Percentiles rank a stretch among this genome's conserved stretches.
phyloP scores from a whole-genome alignment of 345 rosid species.

The Geranium rotundifolium region DNA sequence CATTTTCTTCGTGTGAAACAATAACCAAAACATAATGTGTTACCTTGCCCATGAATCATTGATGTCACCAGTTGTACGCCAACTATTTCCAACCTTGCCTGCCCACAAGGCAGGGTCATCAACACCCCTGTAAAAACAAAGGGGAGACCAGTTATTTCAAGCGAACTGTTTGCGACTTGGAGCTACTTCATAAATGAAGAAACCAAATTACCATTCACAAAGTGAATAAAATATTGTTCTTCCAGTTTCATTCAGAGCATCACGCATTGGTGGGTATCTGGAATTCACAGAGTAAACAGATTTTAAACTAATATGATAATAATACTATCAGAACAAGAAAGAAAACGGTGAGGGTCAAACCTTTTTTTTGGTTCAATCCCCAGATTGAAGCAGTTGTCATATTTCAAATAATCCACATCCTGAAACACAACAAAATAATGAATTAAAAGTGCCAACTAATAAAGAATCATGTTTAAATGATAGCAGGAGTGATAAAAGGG shows the following conservation, averaged over 20 bases:
- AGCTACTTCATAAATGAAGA: too few relatives aligned
- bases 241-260: constrained; percentile 24
- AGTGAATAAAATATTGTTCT: constrained; percentile 33
- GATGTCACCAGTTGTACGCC: constrained; percentile 95
- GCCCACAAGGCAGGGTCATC: constrained; percentile 98
- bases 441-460: too few relatives aligned
- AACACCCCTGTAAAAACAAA: constrained; percentile 50
- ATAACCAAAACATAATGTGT: background rate
- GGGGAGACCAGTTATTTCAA: too few relatives aligned
- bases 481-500: too few relatives aligned
- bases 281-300: too few relatives aligned
- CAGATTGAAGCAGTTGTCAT: constrained; percentile 22
- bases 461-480: too few relatives aligned
- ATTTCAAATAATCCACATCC: constrained; percentile 35
- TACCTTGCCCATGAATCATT: constrained; percentile 96
- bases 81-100: constrained; percentile 83
- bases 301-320: too few relatives aligned
- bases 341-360: background rate
- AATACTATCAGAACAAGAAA: too few relatives aligned
- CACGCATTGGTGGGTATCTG: constrained; percentile 23
- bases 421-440: background rate
- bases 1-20: background rate
- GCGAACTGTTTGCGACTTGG: too few relatives aligned
- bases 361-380: constrained; percentile 21
- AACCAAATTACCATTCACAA: constrained; percentile 27